Evolutionary conservation across 768 basidiomycete genomes (phyloP), one percentile per base, ranked within the genome.

Genomic region (Nevesoporus exiguus): DNA sequence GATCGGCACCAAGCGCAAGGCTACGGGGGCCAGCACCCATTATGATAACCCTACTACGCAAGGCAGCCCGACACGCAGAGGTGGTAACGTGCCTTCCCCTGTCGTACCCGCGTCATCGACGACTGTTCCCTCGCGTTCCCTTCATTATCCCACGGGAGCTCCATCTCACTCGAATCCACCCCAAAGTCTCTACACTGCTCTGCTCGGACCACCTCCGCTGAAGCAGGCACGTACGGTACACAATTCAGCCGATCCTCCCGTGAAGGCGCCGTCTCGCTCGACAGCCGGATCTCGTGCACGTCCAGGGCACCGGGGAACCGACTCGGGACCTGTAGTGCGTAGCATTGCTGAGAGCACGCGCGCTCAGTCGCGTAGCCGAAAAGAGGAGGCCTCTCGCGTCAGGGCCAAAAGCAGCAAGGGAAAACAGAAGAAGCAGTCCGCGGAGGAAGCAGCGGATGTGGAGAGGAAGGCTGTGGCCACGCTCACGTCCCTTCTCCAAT

Each of bases 381-480:
- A 73, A 60, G 74, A 77, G 55, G 76, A 75, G 53, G 68, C 60
- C 0, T 53, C 58, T 24, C 69, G 63, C 22, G 30, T 65, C 24
- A 81, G 77, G 62, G 61, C 67, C 47, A 69, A 66, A 49, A 66
- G 74, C 34, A 73, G 75, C 59, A 83, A 79, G 68, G 77, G 80
- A 58, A 82, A 83, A 58, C 75, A 71, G 47, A 81, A 71, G 47
- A 81, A 75, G 55, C 71, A 73, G 58, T 63, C 60, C 61, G 63
- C 57, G 50, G 70, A 66, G 66, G 60, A 61, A 58, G 58, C 66
- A 17, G 60, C 60, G 42, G 85, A 85, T 61, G 76, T 86, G 47
- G 88, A 90, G 67, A 86, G 90, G 80, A 87, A 90, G 68, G 90
- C 89, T 37, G 90, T 89, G 7, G 87, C 85, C 25, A 88, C 90